phyloP scores from a whole-genome alignment of 208 protist genomes.

The Ichthyophonus hoferi region DNA sequence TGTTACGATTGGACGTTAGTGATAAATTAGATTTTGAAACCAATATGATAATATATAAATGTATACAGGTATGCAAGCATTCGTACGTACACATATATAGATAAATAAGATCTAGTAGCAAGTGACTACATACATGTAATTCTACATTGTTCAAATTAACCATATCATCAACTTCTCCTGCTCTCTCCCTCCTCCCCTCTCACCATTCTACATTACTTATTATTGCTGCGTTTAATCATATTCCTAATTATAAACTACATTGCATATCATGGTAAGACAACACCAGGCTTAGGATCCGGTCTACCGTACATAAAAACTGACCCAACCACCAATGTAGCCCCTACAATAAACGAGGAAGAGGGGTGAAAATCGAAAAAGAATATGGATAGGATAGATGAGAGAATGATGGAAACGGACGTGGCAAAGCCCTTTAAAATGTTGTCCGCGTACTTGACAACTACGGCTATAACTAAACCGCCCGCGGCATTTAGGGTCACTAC shows the following conservation, averaged over 20 bases:
- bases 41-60: too few relatives aligned
- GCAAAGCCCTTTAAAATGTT: slow-evolving; percentile 64
- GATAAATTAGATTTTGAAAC: too few relatives aligned
- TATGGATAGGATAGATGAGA: slow-evolving; percentile 37
- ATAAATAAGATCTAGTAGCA: too few relatives aligned
- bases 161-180: not conserved
- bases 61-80: too few relatives aligned
- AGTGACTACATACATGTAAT: too few relatives aligned
- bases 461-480: slow-evolving; percentile 57
- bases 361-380: slow-evolving; percentile 32
- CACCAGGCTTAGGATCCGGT: not conserved
- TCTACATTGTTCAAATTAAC: too few relatives aligned
- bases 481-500: slow-evolving; percentile 33
- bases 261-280: not conserved
- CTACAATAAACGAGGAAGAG: slow-evolving; percentile 8
- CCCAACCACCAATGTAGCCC: slow-evolving; percentile 29
- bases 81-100: too few relatives aligned
- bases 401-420: slow-evolving; percentile 48
- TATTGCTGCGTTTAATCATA: not conserved
- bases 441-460: slow-evolving; percentile 64
- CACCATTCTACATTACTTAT: not conserved
- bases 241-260: too few relatives aligned
- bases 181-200: not conserved
- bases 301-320: slow-evolving; percentile 49
- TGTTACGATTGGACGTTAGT: too few relatives aligned